Percentiles rank a stretch among this genome's conserved stretches.
These are phyloP conservation scores for Ambrosia hybrid DNA, from an alignment of 140 eudicot genomes.

Conservation along the genomic window DNA sequence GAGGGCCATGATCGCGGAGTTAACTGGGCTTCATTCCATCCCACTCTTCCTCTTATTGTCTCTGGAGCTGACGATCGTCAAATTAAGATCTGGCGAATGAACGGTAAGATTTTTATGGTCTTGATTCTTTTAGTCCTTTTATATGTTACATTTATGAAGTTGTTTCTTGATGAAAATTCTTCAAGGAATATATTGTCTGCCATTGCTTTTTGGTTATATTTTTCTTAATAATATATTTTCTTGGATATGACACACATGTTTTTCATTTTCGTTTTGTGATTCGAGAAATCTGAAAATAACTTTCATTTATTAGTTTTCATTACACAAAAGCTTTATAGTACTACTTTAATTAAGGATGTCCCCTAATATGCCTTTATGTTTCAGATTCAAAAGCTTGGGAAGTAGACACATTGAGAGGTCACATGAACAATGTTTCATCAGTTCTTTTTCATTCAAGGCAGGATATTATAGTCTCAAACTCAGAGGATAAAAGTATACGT, in stretches of 20 bases:
- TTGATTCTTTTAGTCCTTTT: not conserved
- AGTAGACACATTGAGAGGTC: constrained; percentile 94
- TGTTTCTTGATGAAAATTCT: too few species aligned
- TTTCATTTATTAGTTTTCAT: not conserved
- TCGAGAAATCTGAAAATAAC: not conserved
- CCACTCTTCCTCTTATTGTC: constrained; percentile 87
- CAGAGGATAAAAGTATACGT: constrained; percentile 85
- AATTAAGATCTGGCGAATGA: constrained; percentile 97
- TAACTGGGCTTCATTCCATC: constrained; percentile 97
- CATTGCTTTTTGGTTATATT: not conserved
- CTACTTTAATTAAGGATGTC: not conserved
- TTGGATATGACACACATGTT: not conserved
- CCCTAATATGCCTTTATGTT: constrained; percentile 7
- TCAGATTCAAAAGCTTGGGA: constrained; percentile 96
- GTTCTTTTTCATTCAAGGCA: constrained; percentile 71
- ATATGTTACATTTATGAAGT: not conserved
- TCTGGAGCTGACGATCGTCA: constrained; percentile 99
- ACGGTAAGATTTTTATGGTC: constrained; percentile 42
- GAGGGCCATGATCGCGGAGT: constrained; percentile 99
- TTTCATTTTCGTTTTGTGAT: not conserved
- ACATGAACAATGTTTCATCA: constrained; percentile 89
- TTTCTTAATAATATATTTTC: not conserved
- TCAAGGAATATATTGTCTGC: not conserved
- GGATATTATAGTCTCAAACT: constrained; percentile 82
- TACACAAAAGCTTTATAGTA: not conserved